Evolutionary conservation across 2,329 filamentous ascomycete species (phyloP).

Genomic region (Polytolypa hystricis): DNA sequence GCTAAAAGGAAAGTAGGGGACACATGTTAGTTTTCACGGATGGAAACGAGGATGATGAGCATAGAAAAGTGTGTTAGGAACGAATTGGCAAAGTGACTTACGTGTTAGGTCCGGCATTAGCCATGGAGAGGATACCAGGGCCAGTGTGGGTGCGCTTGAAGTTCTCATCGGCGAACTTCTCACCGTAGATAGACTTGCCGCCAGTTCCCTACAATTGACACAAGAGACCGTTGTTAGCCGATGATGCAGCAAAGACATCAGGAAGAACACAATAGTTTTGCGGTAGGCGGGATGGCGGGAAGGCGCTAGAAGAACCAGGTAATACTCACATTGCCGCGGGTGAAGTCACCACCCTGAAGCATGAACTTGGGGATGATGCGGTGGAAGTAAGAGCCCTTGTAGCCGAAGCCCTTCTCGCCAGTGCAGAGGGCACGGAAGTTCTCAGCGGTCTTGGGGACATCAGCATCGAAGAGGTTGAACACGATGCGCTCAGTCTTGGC

Average conservation of each 20-base stretch:
- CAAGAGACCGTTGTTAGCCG: slow-evolving; percentile 10
- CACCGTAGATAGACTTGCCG: slow-evolving; percentile 88
- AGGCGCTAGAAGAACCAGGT: neutral
- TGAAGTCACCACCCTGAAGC: slow-evolving; percentile 95
- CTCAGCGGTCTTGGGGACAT: slow-evolving; percentile 75
- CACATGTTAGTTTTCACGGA: no score
- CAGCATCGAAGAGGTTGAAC: slow-evolving; percentile 77
- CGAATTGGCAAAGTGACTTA: no score
- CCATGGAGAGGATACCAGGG: slow-evolving; percentile 82
- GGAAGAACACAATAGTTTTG: neutral
- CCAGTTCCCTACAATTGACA: slow-evolving; percentile 58
- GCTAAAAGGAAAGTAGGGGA: slow-evolving; percentile 24
- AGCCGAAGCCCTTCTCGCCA: slow-evolving; percentile 69
- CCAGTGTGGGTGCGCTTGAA: slow-evolving; percentile 63
- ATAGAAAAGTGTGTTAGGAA: neutral
- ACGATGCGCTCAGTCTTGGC: slow-evolving; percentile 69
- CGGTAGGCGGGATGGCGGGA: neutral
- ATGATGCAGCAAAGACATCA: no score
- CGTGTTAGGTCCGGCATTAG: slow-evolving; percentile 92
- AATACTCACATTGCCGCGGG: slow-evolving; percentile 68
- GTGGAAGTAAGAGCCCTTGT: slow-evolving; percentile 77
- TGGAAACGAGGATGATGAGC: neutral
- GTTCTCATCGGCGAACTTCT: slow-evolving; percentile 93
- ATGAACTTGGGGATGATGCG: slow-evolving; percentile 89
- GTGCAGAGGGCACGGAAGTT: slow-evolving; percentile 84